Evolutionary conservation across 2,329 filamentous ascomycete species (phyloP).

Genomic region (Penicillium sp.): DNA sequence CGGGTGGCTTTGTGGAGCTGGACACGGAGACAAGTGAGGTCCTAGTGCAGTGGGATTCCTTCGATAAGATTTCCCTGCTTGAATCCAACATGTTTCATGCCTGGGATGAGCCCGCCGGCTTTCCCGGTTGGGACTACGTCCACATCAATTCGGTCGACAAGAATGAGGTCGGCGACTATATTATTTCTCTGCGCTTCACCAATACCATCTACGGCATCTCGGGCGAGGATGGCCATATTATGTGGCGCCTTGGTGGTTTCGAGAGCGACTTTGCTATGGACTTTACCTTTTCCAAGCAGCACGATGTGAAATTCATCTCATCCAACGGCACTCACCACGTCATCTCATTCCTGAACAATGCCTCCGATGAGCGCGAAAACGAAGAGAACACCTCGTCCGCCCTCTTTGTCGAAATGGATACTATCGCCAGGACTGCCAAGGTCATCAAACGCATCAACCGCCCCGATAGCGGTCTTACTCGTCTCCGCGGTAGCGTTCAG

Average conservation of each 20-base stretch:
- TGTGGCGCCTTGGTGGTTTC: conserved; percentile 44
- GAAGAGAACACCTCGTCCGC: conserved; percentile 33
- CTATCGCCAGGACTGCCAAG: conserved; percentile 30
- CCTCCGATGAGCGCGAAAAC: conserved; percentile 31
- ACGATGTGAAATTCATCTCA: conserved; percentile 39
- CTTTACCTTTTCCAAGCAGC: conserved; percentile 41
- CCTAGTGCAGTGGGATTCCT: conserved; percentile 40
- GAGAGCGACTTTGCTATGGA: conserved; percentile 34
- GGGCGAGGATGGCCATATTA: conserved; percentile 36
- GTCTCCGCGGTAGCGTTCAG: conserved; percentile 40
- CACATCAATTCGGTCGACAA: conserved; percentile 47
- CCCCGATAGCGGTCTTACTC: conserved; percentile 37
- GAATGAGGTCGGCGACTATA: conserved; percentile 41
- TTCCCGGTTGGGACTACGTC: conserved; percentile 37
- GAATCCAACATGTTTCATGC: conserved; percentile 33
- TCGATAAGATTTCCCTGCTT: conserved; percentile 33
- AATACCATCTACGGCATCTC: conserved; percentile 44
- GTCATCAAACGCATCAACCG: conserved; percentile 34
- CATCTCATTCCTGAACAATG: conserved; percentile 40
- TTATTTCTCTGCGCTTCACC: conserved; percentile 43
- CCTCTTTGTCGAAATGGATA: conserved; percentile 37
- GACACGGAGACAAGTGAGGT: conserved; percentile 39
- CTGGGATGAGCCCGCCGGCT: conserved; percentile 8
- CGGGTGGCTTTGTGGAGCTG: conserved; percentile 42
- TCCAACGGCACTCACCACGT: conserved; percentile 32